Base-by-base conservation (phyloP, 768 basidiomycete species). In the Pleurotus cornucopiae region DNA sequence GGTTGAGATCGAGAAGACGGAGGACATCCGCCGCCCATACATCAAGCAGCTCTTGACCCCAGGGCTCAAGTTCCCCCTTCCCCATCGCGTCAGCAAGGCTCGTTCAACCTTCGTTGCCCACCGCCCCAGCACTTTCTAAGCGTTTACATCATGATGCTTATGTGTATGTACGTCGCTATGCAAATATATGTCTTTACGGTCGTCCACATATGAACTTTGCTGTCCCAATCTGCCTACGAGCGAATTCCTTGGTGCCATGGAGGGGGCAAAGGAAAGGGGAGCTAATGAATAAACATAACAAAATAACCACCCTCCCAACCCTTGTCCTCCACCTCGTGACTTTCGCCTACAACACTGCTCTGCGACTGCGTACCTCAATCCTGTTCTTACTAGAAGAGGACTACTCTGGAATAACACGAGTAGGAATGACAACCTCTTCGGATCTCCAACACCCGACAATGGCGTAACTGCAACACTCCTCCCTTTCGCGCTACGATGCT, bases 21-120 rank as follows among this genome's bases (percentile, higher is more conserved):
- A 84, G 23, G 95, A 98, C 67, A 73, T 98, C 62, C 91, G 94
- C 75, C 88, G 97, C 64, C 91, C 97, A 14, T 96, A 98, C 83
- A 98, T 98, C 83, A 94, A 89, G 78, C 97, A 99, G 74, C 85
- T 98, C 65, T 78, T 98, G 65, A 78, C 77, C 54, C 94, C 94
- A 58, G 77, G 81, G 59, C 90, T 98, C 81, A 94, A 88, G 74
- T 99, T 98, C 94, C 96, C 96, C 60, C 87, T 98, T 49, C 94
- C 96, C 59, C 91, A 91, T 73, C 89, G 97, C 55, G 83, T 94
- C 57, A 61, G 76, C 60, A 94, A 93, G 79, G 70, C 76, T 60
- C 87, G 84, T 63, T 85, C 86, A 63, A 91, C 85, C 57, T 95
- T 95, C 70, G 82, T 86, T 49, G 91, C 93, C 34, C 73, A 74